Evolutionary conservation across 2,329 filamentous ascomycete genomes (phyloP).

Genomic region (Talaromyces verruculosus): DNA sequence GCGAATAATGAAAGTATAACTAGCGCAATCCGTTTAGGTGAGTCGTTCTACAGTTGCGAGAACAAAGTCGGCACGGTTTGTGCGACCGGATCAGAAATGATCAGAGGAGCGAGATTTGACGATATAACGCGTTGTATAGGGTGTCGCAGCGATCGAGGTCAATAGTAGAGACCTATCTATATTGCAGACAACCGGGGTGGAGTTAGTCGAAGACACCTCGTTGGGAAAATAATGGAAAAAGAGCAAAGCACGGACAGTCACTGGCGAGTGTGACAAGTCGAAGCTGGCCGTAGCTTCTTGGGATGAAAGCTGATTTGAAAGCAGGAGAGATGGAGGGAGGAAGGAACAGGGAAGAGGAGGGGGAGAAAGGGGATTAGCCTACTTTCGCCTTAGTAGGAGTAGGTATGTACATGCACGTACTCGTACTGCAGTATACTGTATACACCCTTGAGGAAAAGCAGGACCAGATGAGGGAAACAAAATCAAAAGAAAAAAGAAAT

Average conservation of each 20-base stretch:
- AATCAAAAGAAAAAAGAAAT: neutral
- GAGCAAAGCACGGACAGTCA: conserved; percentile 10
- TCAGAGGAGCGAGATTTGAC: neutral
- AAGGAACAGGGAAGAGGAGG: conserved; percentile 8
- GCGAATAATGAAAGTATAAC: conserved; percentile 1
- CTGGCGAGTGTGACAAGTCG: conserved; percentile 17
- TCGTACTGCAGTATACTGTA: neutral
- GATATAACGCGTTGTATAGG: conserved; percentile 10
- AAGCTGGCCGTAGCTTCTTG: neutral
- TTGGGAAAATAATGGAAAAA: neutral
- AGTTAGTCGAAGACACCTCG: conserved; percentile 1
- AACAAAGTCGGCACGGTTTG: neutral
- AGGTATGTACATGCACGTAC: neutral
- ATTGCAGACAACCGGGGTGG: neutral
- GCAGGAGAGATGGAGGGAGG: conserved; percentile 6
- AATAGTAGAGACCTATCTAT: neutral
- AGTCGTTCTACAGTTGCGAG: neutral
- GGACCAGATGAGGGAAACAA: neutral
- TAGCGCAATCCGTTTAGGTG: conserved; percentile 1
- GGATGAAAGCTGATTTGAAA: neutral
- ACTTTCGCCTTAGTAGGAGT: neutral
- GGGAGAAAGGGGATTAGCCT: conserved; percentile 12
- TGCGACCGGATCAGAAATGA: conserved; percentile 8
- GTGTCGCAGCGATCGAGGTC: neutral
- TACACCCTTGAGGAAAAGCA: neutral